Conservation (phyloP, 495 filamentous ascomycete genomes). For the Talaromyces proteolyticus region DNA sequence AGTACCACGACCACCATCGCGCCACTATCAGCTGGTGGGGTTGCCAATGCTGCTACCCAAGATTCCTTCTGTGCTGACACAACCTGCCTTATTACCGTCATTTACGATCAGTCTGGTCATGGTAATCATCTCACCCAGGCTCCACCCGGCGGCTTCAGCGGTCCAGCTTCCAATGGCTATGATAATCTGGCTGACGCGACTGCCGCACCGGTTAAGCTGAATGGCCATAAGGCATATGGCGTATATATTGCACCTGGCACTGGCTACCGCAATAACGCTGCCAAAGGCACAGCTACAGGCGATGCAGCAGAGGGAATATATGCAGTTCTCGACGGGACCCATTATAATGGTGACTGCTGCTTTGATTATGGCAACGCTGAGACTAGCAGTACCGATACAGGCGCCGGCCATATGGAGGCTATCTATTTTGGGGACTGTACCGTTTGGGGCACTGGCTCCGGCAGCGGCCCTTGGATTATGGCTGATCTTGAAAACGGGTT, state of each 20-base stretch:
- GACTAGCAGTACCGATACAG: conserved; percentile 44
- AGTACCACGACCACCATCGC: conserved; percentile 33
- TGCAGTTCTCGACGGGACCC: conserved; percentile 51
- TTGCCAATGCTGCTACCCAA: conserved; percentile 50
- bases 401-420: conserved; percentile 54
- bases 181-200: conserved; percentile 48
- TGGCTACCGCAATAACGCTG: conserved; percentile 48
- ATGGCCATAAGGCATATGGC: conserved; percentile 52
- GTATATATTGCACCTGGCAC: conserved; percentile 49
- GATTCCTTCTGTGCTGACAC: conserved; percentile 50
- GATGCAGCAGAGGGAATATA: conserved; percentile 52
- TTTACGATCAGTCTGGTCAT: conserved; percentile 53
- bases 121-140: conserved; percentile 53
- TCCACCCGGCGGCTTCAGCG: conserved; percentile 44
- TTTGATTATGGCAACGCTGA: conserved; percentile 60
- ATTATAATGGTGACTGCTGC: conserved; percentile 52
- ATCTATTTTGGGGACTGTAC: conserved; percentile 49
- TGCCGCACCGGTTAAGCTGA: conserved; percentile 50
- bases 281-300: conserved; percentile 41
- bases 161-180: conserved; percentile 44
- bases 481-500: conserved; percentile 54
- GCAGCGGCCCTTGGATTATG: conserved; percentile 54
- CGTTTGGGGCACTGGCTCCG: conserved; percentile 43
- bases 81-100: conserved; percentile 50
- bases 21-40: conserved; percentile 42